These are phyloP conservation scores for Amaranthus cruentus DNA, from an alignment of 148 eudicot species.

Conservation along the genomic window DNA sequence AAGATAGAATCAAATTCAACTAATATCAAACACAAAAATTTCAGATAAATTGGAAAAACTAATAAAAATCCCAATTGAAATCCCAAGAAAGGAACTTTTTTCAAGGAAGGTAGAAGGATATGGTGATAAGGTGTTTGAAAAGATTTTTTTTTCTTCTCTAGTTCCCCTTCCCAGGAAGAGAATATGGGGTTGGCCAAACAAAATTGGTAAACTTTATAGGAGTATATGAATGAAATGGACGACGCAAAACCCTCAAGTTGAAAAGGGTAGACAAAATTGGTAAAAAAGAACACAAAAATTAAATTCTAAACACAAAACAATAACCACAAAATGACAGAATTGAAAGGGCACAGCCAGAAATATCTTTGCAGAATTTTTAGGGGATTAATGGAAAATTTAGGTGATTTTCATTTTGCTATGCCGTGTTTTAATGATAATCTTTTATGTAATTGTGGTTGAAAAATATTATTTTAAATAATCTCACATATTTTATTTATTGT, in stretches of 20 bases:
- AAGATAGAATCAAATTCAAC: neutral
- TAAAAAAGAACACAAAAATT: neutral
- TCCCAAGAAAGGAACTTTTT: neutral
- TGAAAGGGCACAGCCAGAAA: slow-evolving; percentile 9
- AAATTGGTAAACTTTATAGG: slow-evolving; percentile 17
- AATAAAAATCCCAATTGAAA: neutral
- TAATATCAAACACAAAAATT: neutral
- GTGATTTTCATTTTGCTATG: neutral
- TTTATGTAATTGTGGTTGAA: too few relatives aligned
- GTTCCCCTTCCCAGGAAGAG: slow-evolving; percentile 3
- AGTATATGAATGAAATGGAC: neutral
- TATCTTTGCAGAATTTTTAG: slow-evolving; percentile 25
- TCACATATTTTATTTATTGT: too few relatives aligned
- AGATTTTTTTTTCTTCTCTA: neutral
- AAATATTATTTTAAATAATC: too few relatives aligned
- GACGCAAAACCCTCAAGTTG: slow-evolving; percentile 5
- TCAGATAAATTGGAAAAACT: neutral
- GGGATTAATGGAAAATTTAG: slow-evolving; percentile 5
- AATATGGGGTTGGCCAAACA: slow-evolving; percentile 13
- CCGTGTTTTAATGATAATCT: neutral
- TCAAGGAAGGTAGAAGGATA: neutral
- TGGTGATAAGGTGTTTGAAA: slow-evolving; percentile 24
- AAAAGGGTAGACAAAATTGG: neutral
- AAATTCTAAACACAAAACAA: slow-evolving; percentile 1
- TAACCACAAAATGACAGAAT: neutral